Base-by-base conservation (phyloP, 148 eudicot genomes). In the Suaeda aralocaspica region DNA sequence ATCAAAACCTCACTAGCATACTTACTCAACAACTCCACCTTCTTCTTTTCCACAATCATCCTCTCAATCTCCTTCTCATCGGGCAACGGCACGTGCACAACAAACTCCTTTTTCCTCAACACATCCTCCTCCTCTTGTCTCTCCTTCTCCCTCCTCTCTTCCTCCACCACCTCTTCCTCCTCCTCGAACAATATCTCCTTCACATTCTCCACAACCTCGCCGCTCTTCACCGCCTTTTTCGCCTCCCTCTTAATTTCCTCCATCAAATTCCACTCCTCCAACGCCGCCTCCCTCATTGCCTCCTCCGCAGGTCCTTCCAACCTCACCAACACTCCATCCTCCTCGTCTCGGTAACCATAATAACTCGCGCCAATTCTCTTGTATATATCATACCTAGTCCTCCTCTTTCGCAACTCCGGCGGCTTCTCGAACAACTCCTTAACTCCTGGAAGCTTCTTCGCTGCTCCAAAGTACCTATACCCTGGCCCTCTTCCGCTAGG, bases 401-500 rank as follows among this genome's bases (percentile, higher is more conserved):
- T 75, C 59, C 98, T 74, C 80, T 90, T 92, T 41, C 96, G 42
- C 76, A 92, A 69, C 79, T 92, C 98, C 0, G 96, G 98, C 3
- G 96, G 96, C 86, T 92, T 92, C 76, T 92, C 96, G 21, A 92
- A 92, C 81, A 90, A 51, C 57, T 90, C 98, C 73, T 75, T 76
- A 4, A 92, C 98, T 16, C 98, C 98, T 0, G 98, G 96, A 21
- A 92, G 59, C 89, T 90, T 89, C 82, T 90, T 92, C 1, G 96
- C 93, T 0, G 96, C 98, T 5, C 98, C 98, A n/a, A 92, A 92
- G 67, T 92, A 92, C 71, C 96, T 64, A 26, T 92, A 92, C 5
- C 96, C 96, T 0, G 96, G 96, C 0, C 94, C 98, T 10, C 98
- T 80, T 0, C 98, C 98, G 63, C 98, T 87, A 26, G 98, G 98